These are phyloP conservation scores for Coelastrella sp. DNA, from an alignment of 139 green algal species.

Conservation along the genomic window DNA sequence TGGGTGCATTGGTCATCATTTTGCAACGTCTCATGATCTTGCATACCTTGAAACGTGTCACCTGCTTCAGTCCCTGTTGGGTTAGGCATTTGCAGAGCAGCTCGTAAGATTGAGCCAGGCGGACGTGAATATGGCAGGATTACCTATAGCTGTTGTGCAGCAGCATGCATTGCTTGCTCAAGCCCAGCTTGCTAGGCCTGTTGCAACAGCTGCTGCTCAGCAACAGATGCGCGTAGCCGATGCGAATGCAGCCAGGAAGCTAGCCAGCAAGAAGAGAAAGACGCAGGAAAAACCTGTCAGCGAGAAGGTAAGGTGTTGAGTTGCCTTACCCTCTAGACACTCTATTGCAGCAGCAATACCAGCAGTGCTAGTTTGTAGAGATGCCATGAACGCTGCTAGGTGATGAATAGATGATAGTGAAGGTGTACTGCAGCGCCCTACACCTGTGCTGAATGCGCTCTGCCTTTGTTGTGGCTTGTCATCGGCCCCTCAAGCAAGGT, in stretches of 20 bases:
- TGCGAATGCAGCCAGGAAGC: neutral
- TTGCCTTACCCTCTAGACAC: neutral
- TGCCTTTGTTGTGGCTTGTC: neutral
- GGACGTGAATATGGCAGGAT: neutral
- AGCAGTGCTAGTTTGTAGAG: neutral
- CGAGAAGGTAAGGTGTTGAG: conserved; percentile 15
- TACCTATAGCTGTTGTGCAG: neutral
- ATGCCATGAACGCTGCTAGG: neutral
- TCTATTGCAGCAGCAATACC: neutral
- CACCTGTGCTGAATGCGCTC: too few relatives aligned
- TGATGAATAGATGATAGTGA: neutral
- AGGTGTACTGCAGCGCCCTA: too few relatives aligned
- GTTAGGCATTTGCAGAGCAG: neutral
- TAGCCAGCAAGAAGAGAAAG: conserved; percentile 16
- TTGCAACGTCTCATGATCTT: too few relatives aligned
- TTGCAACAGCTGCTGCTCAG: neutral
- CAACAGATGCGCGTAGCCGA: conserved; percentile 13
- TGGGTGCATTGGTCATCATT: too few relatives aligned
- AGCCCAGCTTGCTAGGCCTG: conserved; percentile 11
- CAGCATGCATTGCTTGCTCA: conserved; percentile 13
- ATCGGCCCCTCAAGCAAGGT: neutral
- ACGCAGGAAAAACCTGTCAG: conserved; percentile 1
- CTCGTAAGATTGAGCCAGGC: neutral
- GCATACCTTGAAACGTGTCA: too few relatives aligned
- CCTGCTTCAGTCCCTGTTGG: too few relatives aligned